A percentile compares a stretch with the other conserved stretches of the same genome.
Conservation (phyloP, 2,329 filamentous ascomycete species). For the Dissoconium aciculare region DNA sequence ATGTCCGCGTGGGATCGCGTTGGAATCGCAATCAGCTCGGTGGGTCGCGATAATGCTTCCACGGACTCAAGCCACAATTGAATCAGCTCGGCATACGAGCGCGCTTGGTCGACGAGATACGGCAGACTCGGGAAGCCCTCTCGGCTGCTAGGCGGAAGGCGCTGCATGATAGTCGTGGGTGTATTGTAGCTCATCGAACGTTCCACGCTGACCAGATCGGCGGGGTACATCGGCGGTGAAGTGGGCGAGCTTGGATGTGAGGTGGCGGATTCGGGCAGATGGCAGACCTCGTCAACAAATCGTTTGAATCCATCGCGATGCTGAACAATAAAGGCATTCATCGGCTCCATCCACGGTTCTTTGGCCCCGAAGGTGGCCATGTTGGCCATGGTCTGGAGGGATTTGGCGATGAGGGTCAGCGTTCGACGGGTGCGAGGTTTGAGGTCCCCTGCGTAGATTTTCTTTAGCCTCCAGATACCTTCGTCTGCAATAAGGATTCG, state of each 20-base stretch:
- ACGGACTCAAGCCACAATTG: conserved; percentile 58
- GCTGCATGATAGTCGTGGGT: conserved; percentile 73
- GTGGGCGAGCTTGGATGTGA: conserved; percentile 32
- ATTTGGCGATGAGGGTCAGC: conserved; percentile 82
- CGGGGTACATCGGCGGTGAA: conserved; percentile 15
- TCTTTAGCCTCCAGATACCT: conserved; percentile 4
- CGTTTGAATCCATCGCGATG: conserved; percentile 70
- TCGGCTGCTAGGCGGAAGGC: conserved; percentile 62
- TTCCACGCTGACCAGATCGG: conserved; percentile 18
- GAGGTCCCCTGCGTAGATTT: conserved; percentile 52
- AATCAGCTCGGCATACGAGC: conserved; percentile 70
- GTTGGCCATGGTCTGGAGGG: conserved; percentile 78
- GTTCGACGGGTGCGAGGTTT: conserved; percentile 71
- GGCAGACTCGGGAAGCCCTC: conserved; percentile 90
- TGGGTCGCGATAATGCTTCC: conserved; percentile 12
- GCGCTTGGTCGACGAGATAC: conserved; percentile 78
- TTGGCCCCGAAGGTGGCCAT: conserved; percentile 84
- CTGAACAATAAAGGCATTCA: conserved; percentile 72
- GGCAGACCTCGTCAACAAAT: conserved; percentile 76
- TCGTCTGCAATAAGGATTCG: not conserved
- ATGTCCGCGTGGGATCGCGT: conserved; percentile 22
- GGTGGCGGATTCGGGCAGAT: conserved; percentile 50
- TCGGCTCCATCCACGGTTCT: conserved; percentile 97
- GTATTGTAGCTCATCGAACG: conserved; percentile 54
- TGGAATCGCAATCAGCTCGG: conserved; percentile 8